Evolutionary conservation across 2,329 filamentous ascomycete species (phyloP), one percentile per base, ranked within the genome.

Genomic region (Aureobasidium sp.): DNA sequence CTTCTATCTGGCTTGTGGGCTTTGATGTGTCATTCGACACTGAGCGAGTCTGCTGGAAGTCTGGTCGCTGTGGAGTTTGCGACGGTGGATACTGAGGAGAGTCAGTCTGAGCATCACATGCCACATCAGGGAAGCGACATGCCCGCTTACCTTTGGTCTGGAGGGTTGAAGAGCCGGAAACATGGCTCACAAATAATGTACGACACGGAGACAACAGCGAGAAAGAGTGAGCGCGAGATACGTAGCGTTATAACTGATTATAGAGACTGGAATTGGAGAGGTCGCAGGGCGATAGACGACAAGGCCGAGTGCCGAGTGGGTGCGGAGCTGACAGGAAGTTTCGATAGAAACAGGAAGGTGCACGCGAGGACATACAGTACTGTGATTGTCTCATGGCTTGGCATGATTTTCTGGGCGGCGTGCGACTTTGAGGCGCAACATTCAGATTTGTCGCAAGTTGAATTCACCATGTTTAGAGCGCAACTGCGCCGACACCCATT

Each of bases 1-100:
- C 78, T 75, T 82, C 77, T 20, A 81, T 73, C 62, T 82, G 79
- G n/a, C 67, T 76, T 51, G 70, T 69, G 36, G 77, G 76, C 48
- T 62, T 69, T 23, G 69, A 64, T 73, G 64, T 46, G 7, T 65
- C 65, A 26, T 62, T 37, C 32, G 47, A 65, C 55, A 63, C 63
- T 65, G 36, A 65, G 62, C 66, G 72, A 62, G 59, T 70, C 61
- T 72, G 71, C 62, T 72, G 71, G 57, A 70, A 70, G 50, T 62
- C 63, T 13, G 62, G 66, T 65, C 65, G 67, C 62, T 63, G 58
- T 44, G 50, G 51, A 52, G 51, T 10, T 26, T 52, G 63, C 7
- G 63, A 53, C 15, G 53, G 56, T 4, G 13, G 36, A 23, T 26
- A 12, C n/a, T 66, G 63, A 26, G 47, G 37, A 29, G 17, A 46